Base-by-base conservation (phyloP, 2,329 filamentous ascomycete species). In the Botryotinia calthae region DNA sequence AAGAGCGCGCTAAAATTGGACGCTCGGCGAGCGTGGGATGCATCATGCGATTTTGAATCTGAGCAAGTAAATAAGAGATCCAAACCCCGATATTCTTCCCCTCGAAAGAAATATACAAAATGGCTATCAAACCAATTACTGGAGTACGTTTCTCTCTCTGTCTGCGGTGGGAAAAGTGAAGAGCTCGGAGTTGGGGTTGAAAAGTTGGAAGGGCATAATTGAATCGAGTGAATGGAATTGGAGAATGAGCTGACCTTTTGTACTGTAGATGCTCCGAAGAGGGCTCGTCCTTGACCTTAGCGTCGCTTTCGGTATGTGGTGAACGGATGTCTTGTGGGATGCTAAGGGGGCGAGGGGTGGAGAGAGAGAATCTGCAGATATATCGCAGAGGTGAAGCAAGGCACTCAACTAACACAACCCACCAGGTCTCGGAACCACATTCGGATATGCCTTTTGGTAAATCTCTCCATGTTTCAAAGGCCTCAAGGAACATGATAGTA, bases 361-460 rank as follows among this genome's bases (percentile, higher is more conserved):
- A 65, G 20, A 18, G 10, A 22, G 25, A 54, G 42, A 34, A 46
- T 20, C 62, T 44, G 22, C 20, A 56, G 56, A 61, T 44, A 22
- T 56, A 22, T 56, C n/a, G 70, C 44, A 71, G 44, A 25, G 56
- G 63, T 74, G 71, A 69, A 48, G 63, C 63, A 34, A 28, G 64
- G 9, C 58, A 54, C n/a, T 46, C 65, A 62, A 72, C 71, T 72
- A 62, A 72, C 44, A 72, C 4, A 20, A 42, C 54, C 48, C 12
- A 59, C 64, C 58, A 88, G 87, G 87, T 82, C 85, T 88, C 81
- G 87, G 87, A 79, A 82, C 84, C 75, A 81, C 85, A 73, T 80
- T 81, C 76, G 87, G 86, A 79, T 88, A 87, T 80, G 82, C 82
- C 78, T 88, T 84, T 82, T 88, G 87, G 87, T 88, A 87, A 79